phyloP scores from a whole-genome alignment of 2,329 filamentous ascomycete species.

The Sporothrix pseudoabietina region DNA sequence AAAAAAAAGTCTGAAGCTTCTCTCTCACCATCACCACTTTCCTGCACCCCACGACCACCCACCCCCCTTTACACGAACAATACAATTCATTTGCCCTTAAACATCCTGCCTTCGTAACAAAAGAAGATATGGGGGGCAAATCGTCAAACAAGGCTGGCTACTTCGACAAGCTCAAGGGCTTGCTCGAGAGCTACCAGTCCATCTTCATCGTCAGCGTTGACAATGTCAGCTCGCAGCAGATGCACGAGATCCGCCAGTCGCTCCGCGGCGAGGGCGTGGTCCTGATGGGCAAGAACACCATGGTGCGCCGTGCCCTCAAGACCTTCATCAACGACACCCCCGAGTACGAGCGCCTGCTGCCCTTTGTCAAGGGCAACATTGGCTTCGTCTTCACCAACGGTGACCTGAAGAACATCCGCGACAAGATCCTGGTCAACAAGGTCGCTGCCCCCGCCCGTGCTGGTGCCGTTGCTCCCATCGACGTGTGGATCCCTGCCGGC shows the following conservation, averaged over 20 bases:
- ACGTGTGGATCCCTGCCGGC: conserved; percentile 94
- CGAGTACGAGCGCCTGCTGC: conserved; percentile 97
- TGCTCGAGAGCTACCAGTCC: conserved; percentile 94
- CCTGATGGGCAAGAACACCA: conserved; percentile 99
- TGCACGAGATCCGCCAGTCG: conserved; percentile 98
- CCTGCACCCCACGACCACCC: conserved; percentile 22
- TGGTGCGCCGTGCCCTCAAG: conserved; percentile 98
- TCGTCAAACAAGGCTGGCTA: conserved; percentile 85
- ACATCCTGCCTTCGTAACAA: conserved; percentile 89
- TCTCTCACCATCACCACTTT: conserved; percentile 26
- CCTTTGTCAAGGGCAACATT: conserved; percentile 95
- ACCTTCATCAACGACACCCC: conserved; percentile 87
- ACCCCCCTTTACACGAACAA: conserved; percentile 27
- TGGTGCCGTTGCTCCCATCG: conserved; percentile 88
- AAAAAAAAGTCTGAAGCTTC: conserved; percentile 25
- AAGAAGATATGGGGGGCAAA: conserved; percentile 99
- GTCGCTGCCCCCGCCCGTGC: conserved; percentile 97
- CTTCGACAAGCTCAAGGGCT: conserved; percentile 99
- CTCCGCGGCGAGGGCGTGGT: conserved; percentile 92
- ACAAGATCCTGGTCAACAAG: conserved; percentile 95
- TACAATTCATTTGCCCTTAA: conserved; percentile 72
- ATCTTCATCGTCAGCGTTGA: conserved; percentile 97
- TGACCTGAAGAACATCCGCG: conserved; percentile 88
- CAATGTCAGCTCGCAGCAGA: conserved; percentile 99
- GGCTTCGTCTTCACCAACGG: conserved; percentile 99